These are phyloP conservation scores for Juncus inflexus DNA, from an alignment of 176 grass and related monocot species.

Conservation along the genomic window DNA sequence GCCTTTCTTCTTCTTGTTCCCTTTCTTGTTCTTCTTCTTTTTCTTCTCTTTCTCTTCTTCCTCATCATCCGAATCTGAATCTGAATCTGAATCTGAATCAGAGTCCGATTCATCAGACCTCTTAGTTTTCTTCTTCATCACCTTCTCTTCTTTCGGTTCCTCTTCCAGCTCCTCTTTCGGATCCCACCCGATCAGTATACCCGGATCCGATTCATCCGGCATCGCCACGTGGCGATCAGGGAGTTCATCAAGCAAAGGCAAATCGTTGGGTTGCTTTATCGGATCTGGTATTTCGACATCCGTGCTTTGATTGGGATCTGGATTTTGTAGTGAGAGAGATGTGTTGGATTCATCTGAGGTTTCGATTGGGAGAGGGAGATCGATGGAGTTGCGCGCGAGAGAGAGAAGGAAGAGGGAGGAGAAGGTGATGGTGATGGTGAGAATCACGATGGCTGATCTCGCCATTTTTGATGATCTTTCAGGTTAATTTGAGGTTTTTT, in stretches of 20 bases:
- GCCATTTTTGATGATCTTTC: conserved; percentile 9
- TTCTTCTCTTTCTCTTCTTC: conserved; percentile 5
- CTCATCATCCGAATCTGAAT: conserved; percentile 35
- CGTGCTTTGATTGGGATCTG: not conserved
- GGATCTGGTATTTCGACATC: conserved; percentile 3
- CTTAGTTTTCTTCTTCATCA: conserved; percentile 10
- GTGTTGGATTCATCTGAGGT: conserved; percentile 13
- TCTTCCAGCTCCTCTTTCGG: conserved; percentile 16
- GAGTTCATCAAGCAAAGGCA: conserved; percentile 11
- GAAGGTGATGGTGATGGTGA: not conserved
- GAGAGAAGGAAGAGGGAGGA: conserved; percentile 12
- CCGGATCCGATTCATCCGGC: conserved; percentile 6
- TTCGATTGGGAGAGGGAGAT: not conserved
- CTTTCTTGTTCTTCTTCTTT: not conserved
- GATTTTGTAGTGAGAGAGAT: not conserved
- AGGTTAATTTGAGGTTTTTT: not conserved
- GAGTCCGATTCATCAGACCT: conserved; percentile 20
- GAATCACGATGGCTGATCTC: not conserved
- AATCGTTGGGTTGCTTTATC: not conserved
- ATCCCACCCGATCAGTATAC: not conserved
- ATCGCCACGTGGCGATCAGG: not conserved
- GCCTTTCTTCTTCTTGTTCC: not conserved
- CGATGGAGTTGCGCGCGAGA: not conserved
- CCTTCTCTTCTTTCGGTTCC: not conserved
- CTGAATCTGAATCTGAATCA: conserved; percentile 39